A percentile compares a stretch with the other conserved stretches of the same genome.
These are phyloP conservation scores for Chaetomiaceae sp. DNA, from an alignment of 2,329 filamentous ascomycete genomes.

Conservation along the genomic window DNA sequence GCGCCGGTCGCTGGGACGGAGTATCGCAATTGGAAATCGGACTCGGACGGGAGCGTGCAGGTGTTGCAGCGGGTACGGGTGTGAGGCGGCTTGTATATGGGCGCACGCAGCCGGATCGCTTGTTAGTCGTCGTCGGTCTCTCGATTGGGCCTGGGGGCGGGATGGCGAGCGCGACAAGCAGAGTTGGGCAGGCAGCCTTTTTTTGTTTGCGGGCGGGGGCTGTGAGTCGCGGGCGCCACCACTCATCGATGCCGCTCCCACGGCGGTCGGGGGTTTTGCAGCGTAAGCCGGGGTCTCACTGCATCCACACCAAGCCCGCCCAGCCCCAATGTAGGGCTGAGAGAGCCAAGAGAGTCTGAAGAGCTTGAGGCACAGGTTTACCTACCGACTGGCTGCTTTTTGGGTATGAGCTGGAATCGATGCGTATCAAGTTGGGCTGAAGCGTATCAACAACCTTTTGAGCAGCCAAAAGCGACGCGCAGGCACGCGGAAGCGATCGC, in stretches of 20 bases:
- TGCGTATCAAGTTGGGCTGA: no score
- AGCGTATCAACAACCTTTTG: background rate
- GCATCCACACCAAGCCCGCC: background rate
- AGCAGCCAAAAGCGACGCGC: no score
- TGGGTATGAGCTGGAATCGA: no score
- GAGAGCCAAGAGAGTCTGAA: background rate
- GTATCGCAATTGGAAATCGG: constrained; percentile 7
- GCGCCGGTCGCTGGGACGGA: background rate
- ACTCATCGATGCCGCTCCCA: constrained; percentile 5
- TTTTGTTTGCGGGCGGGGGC: constrained; percentile 21
- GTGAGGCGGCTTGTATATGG: background rate
- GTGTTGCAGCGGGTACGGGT: background rate
- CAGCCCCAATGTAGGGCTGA: constrained; percentile 17
- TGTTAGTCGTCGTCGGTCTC: background rate
- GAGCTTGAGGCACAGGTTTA: background rate
- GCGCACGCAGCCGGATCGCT: background rate
- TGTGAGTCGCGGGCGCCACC: constrained; percentile 16
- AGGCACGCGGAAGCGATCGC: no score
- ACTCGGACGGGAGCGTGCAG: constrained; percentile 1
- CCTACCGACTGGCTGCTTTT: background rate
- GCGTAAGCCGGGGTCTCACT: constrained; percentile 7
- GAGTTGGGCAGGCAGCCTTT: constrained; percentile 18
- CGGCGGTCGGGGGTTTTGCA: background rate
- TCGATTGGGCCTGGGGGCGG: background rate
- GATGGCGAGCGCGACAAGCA: background rate